Conservation (phyloP, 768 basidiomycete species). For the Tricholoma furcatifolium region DNA sequence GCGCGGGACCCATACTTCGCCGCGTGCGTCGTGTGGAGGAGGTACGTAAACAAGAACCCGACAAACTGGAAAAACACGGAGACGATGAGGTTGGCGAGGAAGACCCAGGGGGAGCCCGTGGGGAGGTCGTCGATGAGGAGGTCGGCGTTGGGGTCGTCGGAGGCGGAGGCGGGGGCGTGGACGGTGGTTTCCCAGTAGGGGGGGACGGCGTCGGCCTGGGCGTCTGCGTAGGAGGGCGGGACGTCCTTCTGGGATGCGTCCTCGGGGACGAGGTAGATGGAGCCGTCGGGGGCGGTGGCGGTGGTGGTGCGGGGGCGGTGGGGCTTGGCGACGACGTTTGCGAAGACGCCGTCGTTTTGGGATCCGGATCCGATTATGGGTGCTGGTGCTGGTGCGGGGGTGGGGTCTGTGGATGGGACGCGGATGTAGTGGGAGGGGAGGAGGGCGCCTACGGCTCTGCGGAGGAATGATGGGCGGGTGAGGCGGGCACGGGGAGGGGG, state of each 20-base stretch:
- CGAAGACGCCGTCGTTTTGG: conserved; percentile 93
- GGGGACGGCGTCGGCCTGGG: conserved; percentile 87
- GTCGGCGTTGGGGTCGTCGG: conserved; percentile 41
- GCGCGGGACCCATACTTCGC: conserved; percentile 92
- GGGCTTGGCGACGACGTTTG: conserved; percentile 93
- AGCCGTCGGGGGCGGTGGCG: conserved; percentile 53
- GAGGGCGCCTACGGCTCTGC: conserved; percentile 57
- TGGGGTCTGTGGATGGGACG: conserved; percentile 45
- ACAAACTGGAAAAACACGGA: conserved; percentile 98
- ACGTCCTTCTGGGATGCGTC: too few relatives aligned
- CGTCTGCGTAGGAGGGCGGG: conserved; percentile 77
- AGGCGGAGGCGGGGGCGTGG: conserved; percentile 59
- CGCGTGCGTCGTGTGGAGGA: conserved; percentile 89
- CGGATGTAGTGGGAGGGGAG: conserved; percentile 66
- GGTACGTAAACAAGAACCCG: conserved; percentile 89
- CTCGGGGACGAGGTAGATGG: not conserved
- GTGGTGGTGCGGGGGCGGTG: conserved; percentile 43
- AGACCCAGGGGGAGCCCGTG: conserved; percentile 72
- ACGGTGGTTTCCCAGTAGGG: conserved; percentile 98
- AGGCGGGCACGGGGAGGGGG: conserved; percentile 38
- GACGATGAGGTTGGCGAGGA: conserved; percentile 75
- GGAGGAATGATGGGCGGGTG: conserved; percentile 50
- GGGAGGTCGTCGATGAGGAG: conserved; percentile 94
- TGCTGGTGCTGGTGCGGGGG: too few relatives aligned
- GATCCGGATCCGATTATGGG: conserved; percentile 58